These are phyloP conservation scores for Cercospora sp. DNA, from an alignment of 2,329 filamentous ascomycete species.

Conservation along the genomic window DNA sequence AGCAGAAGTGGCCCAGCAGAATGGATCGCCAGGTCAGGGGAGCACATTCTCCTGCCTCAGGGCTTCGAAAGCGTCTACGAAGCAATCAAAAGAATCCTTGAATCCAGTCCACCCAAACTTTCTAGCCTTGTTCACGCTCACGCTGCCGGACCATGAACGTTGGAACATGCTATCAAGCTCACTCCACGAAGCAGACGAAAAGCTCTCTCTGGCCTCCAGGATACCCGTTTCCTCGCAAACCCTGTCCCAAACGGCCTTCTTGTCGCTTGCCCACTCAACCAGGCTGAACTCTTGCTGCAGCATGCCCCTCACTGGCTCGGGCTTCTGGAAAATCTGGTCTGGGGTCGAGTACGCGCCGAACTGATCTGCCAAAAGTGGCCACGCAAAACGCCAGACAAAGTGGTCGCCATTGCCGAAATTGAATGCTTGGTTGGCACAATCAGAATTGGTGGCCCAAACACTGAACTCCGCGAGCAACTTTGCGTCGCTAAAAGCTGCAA, in stretches of 20 bases:
- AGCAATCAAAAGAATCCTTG: constrained; percentile 42
- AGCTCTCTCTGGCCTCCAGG: constrained; percentile 39
- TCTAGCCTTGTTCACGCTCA: constrained; percentile 51
- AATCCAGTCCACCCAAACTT: constrained; percentile 48
- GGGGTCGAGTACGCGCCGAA: constrained; percentile 37
- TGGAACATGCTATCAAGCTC: constrained; percentile 49
- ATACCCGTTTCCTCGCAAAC: constrained; percentile 41
- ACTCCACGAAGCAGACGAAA: constrained; percentile 49
- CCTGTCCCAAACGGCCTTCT: constrained; percentile 43
- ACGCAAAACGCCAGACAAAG: constrained; percentile 44
- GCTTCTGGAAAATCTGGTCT: constrained; percentile 19
- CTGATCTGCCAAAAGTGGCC: constrained; percentile 43
- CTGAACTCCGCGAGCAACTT: constrained; percentile 41
- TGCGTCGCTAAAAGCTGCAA: constrained; percentile 41
- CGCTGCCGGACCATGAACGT: constrained; percentile 44
- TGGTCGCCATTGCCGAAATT: constrained; percentile 46
- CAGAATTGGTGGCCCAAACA: constrained; percentile 39
- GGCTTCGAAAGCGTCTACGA: constrained; percentile 41
- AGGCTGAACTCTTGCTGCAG: constrained; percentile 46
- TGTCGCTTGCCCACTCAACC: constrained; percentile 44
- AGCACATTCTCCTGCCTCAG: constrained; percentile 30
- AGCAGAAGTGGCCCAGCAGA: neutral
- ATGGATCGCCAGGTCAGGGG: neutral
- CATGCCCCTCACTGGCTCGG: constrained; percentile 33
- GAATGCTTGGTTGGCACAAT: constrained; percentile 44